These are phyloP conservation scores for Vicia faba DNA, from an alignment of 306 rosid species.

Conservation along the genomic window DNA sequence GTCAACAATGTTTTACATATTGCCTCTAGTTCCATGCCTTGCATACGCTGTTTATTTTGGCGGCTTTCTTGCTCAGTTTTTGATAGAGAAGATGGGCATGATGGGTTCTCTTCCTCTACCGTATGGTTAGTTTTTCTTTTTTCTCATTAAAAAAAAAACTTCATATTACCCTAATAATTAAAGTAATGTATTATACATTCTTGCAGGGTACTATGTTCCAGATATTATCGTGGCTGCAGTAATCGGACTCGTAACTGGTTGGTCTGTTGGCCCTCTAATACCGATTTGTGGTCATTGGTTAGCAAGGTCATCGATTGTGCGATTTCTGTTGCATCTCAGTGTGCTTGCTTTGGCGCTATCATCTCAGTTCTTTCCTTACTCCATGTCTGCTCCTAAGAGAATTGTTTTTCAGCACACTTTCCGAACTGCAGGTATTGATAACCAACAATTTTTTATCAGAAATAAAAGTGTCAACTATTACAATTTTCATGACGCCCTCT, in stretches of 20 bases:
- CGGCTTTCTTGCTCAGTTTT: constrained; percentile 81
- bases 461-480: constrained; percentile 27
- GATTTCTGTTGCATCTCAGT: constrained; percentile 71
- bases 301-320: constrained; percentile 79
- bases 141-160: too few relatives aligned
- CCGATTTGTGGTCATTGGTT: constrained; percentile 86
- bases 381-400: constrained; percentile 86
- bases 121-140: constrained; percentile 61
- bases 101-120: constrained; percentile 96
- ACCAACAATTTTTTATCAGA: constrained; percentile 20
- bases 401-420: constrained; percentile 74
- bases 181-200: neutral
- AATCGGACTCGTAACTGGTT: constrained; percentile 77
- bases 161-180: too few relatives aligned
- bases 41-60: constrained; percentile 85
- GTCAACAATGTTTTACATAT: constrained; percentile 67
- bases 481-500: neutral
- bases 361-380: constrained; percentile 91
- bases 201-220: constrained; percentile 79
- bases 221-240: constrained; percentile 71
- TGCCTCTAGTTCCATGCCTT: constrained; percentile 82
- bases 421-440: constrained; percentile 72
- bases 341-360: constrained; percentile 77
- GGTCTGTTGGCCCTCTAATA: constrained; percentile 79
- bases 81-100: constrained; percentile 98